These are phyloP conservation scores for Agaricus subrufescens DNA, from an alignment of 768 basidiomycete genomes.

Conservation along the genomic window DNA sequence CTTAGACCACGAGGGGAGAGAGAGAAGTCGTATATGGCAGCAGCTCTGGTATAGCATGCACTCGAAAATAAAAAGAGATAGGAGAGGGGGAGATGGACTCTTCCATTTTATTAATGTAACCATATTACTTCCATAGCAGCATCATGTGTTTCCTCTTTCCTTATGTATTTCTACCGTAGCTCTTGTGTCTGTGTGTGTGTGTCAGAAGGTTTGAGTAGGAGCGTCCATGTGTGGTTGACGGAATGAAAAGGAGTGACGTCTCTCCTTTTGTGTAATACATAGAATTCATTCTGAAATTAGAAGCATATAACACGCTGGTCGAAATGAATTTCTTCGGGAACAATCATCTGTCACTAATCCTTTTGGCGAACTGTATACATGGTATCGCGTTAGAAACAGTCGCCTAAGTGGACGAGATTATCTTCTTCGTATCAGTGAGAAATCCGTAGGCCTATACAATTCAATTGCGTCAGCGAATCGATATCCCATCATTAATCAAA, in stretches of 20 bases:
- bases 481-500: background rate
- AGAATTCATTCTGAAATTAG: background rate
- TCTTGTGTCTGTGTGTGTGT: background rate
- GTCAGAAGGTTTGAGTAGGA: background rate
- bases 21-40: background rate
- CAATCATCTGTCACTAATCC: background rate
- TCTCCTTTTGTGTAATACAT: background rate
- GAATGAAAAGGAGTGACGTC: background rate
- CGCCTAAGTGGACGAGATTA: constrained; percentile 20
- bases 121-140: background rate
- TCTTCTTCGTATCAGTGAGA: constrained; percentile 32
- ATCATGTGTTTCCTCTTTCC: background rate
- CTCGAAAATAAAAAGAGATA: too few relatives aligned
- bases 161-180: background rate
- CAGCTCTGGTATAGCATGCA: background rate
- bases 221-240: background rate
- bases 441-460: constrained; percentile 45
- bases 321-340: too few relatives aligned
- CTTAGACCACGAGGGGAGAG: background rate
- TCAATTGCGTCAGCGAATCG: constrained; percentile 9
- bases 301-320: too few relatives aligned
- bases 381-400: background rate
- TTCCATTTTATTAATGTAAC: constrained; percentile 1
- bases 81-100: background rate
- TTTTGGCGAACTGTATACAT: too few relatives aligned